Conservation (phyloP, 176 grass and related monocot genomes). For the Stipa capillata region DNA sequence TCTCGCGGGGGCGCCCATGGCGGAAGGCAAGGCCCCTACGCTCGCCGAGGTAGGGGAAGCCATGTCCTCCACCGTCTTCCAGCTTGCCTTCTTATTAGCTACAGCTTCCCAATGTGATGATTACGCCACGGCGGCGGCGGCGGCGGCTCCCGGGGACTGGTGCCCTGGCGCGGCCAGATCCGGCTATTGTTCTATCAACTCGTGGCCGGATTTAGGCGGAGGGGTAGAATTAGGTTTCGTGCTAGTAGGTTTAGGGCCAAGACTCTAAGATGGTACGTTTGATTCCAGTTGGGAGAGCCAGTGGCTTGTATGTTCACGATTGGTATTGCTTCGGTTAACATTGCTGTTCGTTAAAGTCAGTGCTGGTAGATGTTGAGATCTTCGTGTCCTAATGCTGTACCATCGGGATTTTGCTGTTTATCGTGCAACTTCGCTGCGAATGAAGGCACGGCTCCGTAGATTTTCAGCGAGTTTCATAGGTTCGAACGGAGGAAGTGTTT, state of each 20-base stretch:
- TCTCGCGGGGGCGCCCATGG: constrained; percentile 7
- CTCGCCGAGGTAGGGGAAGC: neutral
- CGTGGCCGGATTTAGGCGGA: neutral
- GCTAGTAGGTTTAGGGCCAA: neutral
- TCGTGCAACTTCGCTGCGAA: neutral
- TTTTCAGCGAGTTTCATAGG: neutral
- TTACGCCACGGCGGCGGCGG: too few relatives aligned
- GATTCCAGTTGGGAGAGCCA: neutral
- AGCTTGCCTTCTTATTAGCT: neutral
- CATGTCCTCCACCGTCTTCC: neutral
- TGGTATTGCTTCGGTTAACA: neutral
- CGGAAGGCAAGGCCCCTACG: neutral
- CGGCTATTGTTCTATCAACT: neutral
- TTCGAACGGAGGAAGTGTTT: neutral
- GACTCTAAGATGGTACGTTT: neutral
- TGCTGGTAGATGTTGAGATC: neutral
- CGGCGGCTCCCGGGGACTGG: neutral
- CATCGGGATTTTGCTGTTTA: neutral
- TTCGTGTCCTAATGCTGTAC: neutral
- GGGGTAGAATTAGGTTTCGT: neutral
- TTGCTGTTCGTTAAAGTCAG: neutral
- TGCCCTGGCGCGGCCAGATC: neutral
- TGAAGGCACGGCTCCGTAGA: neutral
- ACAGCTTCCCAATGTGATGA: neutral
- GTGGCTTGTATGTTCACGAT: neutral